Percentiles rank a stretch among this genome's conserved stretches.
Conservation (phyloP, 2,329 filamentous ascomycete genomes). For the Orbilia ellipsospora region DNA sequence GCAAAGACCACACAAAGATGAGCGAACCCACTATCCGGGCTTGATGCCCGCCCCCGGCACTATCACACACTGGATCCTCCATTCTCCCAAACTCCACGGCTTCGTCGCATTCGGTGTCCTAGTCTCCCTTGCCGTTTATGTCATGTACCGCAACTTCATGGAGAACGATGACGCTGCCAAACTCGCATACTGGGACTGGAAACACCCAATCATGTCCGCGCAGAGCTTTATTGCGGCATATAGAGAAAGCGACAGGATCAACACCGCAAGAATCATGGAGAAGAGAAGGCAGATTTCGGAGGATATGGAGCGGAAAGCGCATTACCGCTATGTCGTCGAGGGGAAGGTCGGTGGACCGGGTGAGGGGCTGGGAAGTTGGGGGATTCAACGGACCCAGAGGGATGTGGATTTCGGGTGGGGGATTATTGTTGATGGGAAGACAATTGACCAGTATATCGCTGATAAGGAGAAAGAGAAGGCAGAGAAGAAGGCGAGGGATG, state of each 20-base stretch:
- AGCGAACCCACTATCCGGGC: constrained; percentile 82
- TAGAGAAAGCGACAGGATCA: constrained; percentile 48
- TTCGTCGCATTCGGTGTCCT: constrained; percentile 74
- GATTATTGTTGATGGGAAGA: constrained; percentile 54
- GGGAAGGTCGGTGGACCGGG: constrained; percentile 32
- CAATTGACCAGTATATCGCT: constrained; percentile 41
- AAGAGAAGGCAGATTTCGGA: constrained; percentile 51
- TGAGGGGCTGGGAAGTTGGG: constrained; percentile 48
- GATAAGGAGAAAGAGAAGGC: constrained; percentile 45
- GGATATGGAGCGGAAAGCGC: constrained; percentile 54
- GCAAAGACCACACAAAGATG: constrained; percentile 73
- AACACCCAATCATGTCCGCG: constrained; percentile 38
- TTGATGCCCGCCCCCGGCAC: constrained; percentile 86
- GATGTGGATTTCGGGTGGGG: constrained; percentile 52
- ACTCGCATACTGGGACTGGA: constrained; percentile 50
- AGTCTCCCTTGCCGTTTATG: constrained; percentile 38
- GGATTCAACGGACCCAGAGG: constrained; percentile 42
- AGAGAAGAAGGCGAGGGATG: constrained; percentile 31
- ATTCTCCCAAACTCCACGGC: constrained; percentile 78
- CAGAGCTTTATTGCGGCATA: constrained; percentile 45
- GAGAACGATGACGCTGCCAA: constrained; percentile 41
- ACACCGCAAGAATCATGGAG: constrained; percentile 51
- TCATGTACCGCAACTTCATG: constrained; percentile 54
- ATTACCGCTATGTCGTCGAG: constrained; percentile 49
- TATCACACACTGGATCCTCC: constrained; percentile 85